Base-by-base conservation (phyloP, 2,329 filamentous ascomycete species). In the Nothophoma quercina region DNA sequence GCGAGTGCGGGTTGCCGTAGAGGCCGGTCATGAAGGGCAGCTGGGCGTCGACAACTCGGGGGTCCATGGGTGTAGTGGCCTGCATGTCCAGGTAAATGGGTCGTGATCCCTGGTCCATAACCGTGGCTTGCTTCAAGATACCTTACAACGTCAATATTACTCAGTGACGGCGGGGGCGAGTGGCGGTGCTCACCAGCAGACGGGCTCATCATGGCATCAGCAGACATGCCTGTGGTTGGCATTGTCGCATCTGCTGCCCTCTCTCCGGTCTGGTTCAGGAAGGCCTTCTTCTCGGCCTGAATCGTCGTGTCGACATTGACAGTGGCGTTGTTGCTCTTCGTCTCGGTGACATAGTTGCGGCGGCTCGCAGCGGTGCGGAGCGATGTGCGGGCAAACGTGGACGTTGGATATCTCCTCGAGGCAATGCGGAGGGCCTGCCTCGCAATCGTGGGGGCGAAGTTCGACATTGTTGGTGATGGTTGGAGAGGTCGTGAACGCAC, bases 1-100 rank as follows among this genome's bases (percentile, higher is more conserved):
- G 86, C 49, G 93, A 98, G 75, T 99, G 95, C 30, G 95, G 95
- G 76, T 99, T 99, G 63, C 95, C 95, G 72, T 96, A 99, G 40
- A 96, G 85, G 58, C 93, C 92, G 28, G 93, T 93, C 73, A 93
- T 92, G 77, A 86, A 99, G 0, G 95, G 95, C 33, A 99, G 83
- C 95, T 99, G 99, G 49, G 91, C 89, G 75, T 99, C 95, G 36
- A 99, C 84, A 25, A 99, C 95, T 61, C 95, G 86, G 19, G 95
- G 95, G 67, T 99, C 95, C 54, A 95, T 87, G 15, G 95, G 95
- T 0, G 95, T 99, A 1, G 95, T 99, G 28, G 95, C 91, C 78
- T 99, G 95, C 88, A 96, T 96, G 72, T 99, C 95, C 46, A 99
- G 88, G 69, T 99, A 99, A 71, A 99, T 98, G 30, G 95, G 95